Base-by-base conservation (phyloP, 352 stramenopile genomes). In the Phytophthora colocasiae region DNA sequence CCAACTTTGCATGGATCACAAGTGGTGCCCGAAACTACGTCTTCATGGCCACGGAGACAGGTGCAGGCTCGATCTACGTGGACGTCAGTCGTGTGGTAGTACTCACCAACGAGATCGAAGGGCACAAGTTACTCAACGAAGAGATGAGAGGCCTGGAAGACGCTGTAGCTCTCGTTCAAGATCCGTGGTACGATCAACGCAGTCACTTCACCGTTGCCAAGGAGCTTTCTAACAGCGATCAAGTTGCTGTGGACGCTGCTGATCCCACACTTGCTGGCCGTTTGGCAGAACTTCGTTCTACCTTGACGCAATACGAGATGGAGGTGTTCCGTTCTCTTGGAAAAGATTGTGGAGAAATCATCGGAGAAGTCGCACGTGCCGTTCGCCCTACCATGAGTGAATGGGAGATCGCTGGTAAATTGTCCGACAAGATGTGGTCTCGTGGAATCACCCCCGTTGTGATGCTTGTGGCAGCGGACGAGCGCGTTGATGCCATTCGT, bases 51-150 rank as follows among this genome's bases (percentile, higher is more conserved):
- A 81, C 69, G 8, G 82, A 89, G 68, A 71, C 77, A 6, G 84
- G 84, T n/a, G 80, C 83, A 8, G 80, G 77, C 2, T 83, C 76
- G 9, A 80, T 93, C 43, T 91, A 89, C 45, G 68, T 93, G 14
- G 81, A 93, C 41, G 69, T 63, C 2, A 67, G 52, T 40, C 71
- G 63, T 1, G 80, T 87, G 14, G 69, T 81, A 31, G 50, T 93
- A 49, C 50, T 93, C 55, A 91, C 82, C 14, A 93, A 89, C 55
- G 76, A 88, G 58, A 91, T 93, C 29, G 84, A 93, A 72, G 84
- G 81, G 29, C 80, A 93, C 59, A 83, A 78, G 4, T 58, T 93
- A 27, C 63, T 90, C n/a, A 71, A 89, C 49, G 80, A 93, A 51
- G 84, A 91, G 61, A 71, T 93, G 40, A 66, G 73, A 49, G 84